A percentile compares a stretch with the other conserved stretches of the same genome.
These are phyloP conservation scores for Phytophthora nicotianae DNA, from an alignment of 352 stramenopile genomes.

Conservation along the genomic window DNA sequence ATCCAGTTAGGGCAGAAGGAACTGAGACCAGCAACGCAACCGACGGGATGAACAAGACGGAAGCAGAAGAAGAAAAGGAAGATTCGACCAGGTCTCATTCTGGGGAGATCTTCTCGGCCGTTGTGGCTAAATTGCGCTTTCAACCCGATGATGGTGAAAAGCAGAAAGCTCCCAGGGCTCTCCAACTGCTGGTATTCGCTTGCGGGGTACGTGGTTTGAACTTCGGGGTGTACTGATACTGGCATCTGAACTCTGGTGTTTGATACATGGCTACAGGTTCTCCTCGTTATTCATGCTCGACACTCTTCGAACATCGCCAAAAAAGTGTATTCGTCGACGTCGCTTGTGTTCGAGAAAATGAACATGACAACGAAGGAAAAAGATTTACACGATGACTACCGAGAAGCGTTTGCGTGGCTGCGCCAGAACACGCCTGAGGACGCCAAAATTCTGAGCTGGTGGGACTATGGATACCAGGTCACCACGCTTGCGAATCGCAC, in stretches of 20 bases:
- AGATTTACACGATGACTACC: constrained; percentile 74
- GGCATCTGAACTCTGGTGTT: constrained; percentile 7
- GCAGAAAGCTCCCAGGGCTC: constrained; percentile 14
- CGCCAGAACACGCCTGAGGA: constrained; percentile 70
- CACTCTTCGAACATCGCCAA: constrained; percentile 66
- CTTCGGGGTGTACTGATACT: not conserved
- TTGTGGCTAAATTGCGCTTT: constrained; percentile 42
- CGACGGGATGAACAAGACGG: not conserved
- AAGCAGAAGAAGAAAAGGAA: constrained; percentile 20
- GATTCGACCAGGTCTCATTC: constrained; percentile 26
- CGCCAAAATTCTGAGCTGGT: constrained; percentile 83
- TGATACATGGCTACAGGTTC: constrained; percentile 37
- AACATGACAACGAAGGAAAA: constrained; percentile 52
- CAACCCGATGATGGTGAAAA: constrained; percentile 23
- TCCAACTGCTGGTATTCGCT: constrained; percentile 58
- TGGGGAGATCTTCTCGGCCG: constrained; percentile 36
- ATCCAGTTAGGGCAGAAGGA: constrained; percentile 6
- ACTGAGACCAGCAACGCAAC: not conserved
- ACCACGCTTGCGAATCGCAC: constrained; percentile 84
- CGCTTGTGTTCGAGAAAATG: constrained; percentile 70
- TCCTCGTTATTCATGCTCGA: constrained; percentile 70
- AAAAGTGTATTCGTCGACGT: constrained; percentile 84
- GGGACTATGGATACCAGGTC: constrained; percentile 90
- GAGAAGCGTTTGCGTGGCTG: constrained; percentile 85
- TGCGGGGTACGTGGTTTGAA: constrained; percentile 50